Evolutionary conservation across 2,329 filamentous ascomycete species (phyloP), one percentile per base, ranked within the genome.

Genomic region (Fusarium sarcochroum): DNA sequence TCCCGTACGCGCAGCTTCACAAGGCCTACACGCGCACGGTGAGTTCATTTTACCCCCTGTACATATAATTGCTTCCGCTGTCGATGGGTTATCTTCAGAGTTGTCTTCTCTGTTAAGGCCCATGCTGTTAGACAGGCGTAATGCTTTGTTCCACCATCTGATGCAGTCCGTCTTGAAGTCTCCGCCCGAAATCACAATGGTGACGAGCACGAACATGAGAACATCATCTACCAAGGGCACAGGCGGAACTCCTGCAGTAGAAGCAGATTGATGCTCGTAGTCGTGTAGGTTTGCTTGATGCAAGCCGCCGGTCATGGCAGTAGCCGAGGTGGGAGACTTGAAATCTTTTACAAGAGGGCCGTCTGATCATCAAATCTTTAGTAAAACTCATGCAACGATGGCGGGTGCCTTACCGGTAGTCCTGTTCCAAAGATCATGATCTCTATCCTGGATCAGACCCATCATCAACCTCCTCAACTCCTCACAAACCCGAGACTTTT

Each of bases 151-250:
- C 50, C 50, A 53, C 50, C 50, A 53, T 10, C 41, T 27, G 1
- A 47, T 18, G 1, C 50, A 53, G 9, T 53, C 50, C 6, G 50
- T 48, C 14, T 53, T 53, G 1, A 53, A 53, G 9, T 53, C 50
- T 0, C 50, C 50, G 1, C 50, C 50, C 1, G 50, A 53, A 35
- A 42, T 21, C 13, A 53, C 50, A 2, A 48, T 53, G 1, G 50
- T 53, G 13, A 53, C 41, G 6, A 53, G 50, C 9, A 53, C 46
- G 9, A 53, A 53, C 50, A 53, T 53, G 0, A 53, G 50, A 6
- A 53, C 50, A 1, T 53, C 50, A 2, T 53, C 50, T 1, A 53
- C 30, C 0, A 53, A 10, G 1, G 50, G 50, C 2, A 53, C 20
- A 2, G 50, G 50, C 4, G 50, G 50, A 3, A 30, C 25, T 30